These are phyloP conservation scores for Penium margaritaceum DNA, from an alignment of 139 green algal species.

Conservation along the genomic window DNA sequence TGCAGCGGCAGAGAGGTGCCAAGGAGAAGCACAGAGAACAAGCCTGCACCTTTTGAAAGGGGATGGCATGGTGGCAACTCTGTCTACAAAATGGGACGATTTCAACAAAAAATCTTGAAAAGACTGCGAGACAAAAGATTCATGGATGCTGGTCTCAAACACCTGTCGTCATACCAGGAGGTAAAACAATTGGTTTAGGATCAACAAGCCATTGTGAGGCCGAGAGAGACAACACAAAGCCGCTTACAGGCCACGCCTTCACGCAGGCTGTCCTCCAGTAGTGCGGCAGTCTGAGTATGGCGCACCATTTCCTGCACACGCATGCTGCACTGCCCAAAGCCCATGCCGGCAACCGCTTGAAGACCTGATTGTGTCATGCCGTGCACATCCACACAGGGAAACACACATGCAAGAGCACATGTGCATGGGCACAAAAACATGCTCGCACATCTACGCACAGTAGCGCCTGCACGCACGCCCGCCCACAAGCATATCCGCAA, in stretches of 20 bases:
- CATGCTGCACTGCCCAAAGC: constrained; percentile 9
- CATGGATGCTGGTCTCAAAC: not conserved
- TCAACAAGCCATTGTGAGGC: not conserved
- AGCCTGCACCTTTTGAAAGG: too few relatives aligned
- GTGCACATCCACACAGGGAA: too few relatives aligned
- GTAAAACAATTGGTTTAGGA: not conserved
- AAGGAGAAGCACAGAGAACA: too few relatives aligned
- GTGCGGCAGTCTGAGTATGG: not conserved
- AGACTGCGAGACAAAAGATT: not conserved
- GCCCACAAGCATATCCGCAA: too few relatives aligned
- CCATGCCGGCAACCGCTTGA: not conserved
- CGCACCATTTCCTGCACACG: constrained; percentile 29
- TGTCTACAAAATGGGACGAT: not conserved
- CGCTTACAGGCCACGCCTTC: constrained; percentile 14
- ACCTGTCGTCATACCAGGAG: not conserved
- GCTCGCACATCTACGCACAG: too few relatives aligned
- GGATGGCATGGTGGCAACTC: too few relatives aligned
- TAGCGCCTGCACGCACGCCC: too few relatives aligned
- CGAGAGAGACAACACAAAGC: not conserved
- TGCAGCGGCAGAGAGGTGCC: too few relatives aligned
- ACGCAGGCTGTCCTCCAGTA: constrained; percentile 29
- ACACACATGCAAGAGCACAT: too few relatives aligned
- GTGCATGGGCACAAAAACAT: too few relatives aligned
- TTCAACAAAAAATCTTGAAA: not conserved
- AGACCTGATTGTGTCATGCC: too few relatives aligned